Percentiles rank a stretch among this genome's conserved stretches.
These are phyloP conservation scores for Thelephora ganbajun DNA, from an alignment of 768 basidiomycete species.

Conservation along the genomic window DNA sequence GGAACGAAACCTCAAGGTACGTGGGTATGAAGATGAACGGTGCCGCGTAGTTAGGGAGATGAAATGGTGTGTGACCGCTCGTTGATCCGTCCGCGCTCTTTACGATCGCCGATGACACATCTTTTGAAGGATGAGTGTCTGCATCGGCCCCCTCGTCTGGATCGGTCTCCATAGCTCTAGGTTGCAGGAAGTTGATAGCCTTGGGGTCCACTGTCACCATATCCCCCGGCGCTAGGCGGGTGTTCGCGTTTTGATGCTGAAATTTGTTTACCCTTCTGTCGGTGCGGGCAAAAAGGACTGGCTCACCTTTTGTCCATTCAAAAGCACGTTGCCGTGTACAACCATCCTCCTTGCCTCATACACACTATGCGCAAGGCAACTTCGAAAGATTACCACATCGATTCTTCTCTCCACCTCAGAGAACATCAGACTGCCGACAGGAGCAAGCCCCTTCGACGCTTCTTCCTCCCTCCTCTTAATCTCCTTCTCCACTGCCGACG, in stretches of 20 bases:
- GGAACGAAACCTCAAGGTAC: constrained; percentile 75
- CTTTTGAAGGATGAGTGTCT: constrained; percentile 3
- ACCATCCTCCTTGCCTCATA: constrained; percentile 83
- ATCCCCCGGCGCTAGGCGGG: constrained; percentile 84
- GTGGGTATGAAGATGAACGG: constrained; percentile 92
- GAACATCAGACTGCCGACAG: constrained; percentile 93
- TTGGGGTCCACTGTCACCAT: constrained; percentile 81
- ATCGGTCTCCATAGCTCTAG: constrained; percentile 13
- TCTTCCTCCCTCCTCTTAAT: constrained; percentile 33
- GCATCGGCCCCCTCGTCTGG: constrained; percentile 12
- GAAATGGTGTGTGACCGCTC: constrained; percentile 50
- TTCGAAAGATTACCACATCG: constrained; percentile 84
- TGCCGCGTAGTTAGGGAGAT: constrained; percentile 74
- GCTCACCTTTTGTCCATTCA: constrained; percentile 84
- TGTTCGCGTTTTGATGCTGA: constrained; percentile 76
- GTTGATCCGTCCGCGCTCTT: constrained; percentile 2
- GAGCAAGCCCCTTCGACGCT: constrained; percentile 58
- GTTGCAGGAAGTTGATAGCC: constrained; percentile 59
- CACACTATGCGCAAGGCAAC: constrained; percentile 77
- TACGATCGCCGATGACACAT: background rate
- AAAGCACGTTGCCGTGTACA: constrained; percentile 70
- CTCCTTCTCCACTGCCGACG: constrained; percentile 29
- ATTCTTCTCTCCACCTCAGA: constrained; percentile 87
- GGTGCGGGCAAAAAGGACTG: background rate
- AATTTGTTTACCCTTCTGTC: background rate